Conservation (phyloP, 176 grass and related monocot genomes). For the Zoysia japonica region DNA sequence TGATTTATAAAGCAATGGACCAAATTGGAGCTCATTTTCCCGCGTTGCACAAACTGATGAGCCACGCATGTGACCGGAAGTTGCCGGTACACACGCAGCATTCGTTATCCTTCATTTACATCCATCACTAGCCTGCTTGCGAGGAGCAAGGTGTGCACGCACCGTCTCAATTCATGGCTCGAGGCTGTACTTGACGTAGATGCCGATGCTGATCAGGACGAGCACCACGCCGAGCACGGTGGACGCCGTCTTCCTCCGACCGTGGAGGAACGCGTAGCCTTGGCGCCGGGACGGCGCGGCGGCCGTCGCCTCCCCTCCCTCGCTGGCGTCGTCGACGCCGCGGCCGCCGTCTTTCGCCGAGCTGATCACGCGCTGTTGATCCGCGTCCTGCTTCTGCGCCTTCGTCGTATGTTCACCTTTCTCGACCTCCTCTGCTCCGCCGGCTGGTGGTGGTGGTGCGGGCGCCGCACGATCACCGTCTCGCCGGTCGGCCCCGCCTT, state of each 20-base stretch:
- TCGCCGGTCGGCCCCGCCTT: neutral
- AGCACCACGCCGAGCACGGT: slow-evolving; percentile 41
- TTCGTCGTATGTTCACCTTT: neutral
- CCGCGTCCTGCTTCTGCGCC: slow-evolving; percentile 19
- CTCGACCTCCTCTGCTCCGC: neutral
- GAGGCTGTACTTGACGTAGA: slow-evolving; percentile 45
- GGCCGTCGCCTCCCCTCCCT: neutral
- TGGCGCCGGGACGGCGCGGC: neutral
- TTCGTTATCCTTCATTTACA: neutral
- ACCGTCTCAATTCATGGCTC: slow-evolving; percentile 5
- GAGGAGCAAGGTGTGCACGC: neutral
- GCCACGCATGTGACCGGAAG: neutral
- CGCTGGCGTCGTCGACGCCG: neutral
- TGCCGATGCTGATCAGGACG: slow-evolving; percentile 35
- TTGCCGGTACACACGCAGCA: neutral
- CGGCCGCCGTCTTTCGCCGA: neutral
- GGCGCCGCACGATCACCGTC: neutral
- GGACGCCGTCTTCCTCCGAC: slow-evolving; percentile 6
- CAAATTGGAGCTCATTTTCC: neutral
- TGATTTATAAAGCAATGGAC: neutral
- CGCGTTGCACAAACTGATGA: neutral
- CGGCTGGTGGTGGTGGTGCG: neutral
- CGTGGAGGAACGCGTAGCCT: neutral
- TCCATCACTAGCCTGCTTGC: neutral
- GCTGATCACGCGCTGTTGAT: neutral